These are phyloP conservation scores for Graphilbum ipis-grandicollis DNA, from an alignment of 2,329 filamentous ascomycete genomes.

Conservation along the genomic window DNA sequence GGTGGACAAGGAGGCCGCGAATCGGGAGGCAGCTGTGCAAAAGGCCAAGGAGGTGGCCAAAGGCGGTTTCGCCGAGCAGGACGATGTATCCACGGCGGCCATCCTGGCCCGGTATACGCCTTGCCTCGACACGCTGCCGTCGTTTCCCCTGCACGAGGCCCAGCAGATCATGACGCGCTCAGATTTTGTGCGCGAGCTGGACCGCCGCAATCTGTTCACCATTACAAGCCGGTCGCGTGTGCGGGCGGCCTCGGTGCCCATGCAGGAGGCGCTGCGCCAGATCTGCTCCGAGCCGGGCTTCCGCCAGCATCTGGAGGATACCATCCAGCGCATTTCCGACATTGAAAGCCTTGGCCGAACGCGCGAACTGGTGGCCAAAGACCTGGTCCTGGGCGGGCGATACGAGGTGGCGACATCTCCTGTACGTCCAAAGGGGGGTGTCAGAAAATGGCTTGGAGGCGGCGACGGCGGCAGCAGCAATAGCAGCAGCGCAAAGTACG, in stretches of 20 bases:
- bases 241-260: slow-evolving; percentile 83
- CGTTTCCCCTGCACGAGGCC: slow-evolving; percentile 65
- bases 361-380: slow-evolving; percentile 89
- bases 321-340: slow-evolving; percentile 68
- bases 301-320: slow-evolving; percentile 64
- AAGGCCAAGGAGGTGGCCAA: background rate
- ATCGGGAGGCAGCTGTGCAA: no score
- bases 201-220: slow-evolving; percentile 87
- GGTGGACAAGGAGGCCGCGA: slow-evolving; percentile 50
- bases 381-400: slow-evolving; percentile 69
- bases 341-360: slow-evolving; percentile 90
- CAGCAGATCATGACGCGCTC: slow-evolving; percentile 89
- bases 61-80: no score
- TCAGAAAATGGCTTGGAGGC: slow-evolving; percentile 16
- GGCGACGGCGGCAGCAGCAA: slow-evolving; percentile 3
- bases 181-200: slow-evolving; percentile 85
- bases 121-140: slow-evolving; percentile 49
- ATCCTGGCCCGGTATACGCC: background rate
- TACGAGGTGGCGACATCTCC: slow-evolving; percentile 43
- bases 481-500: background rate
- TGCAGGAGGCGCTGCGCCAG: slow-evolving; percentile 80
- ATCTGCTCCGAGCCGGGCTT: slow-evolving; percentile 68
- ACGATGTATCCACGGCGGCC: no score
- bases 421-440: background rate
- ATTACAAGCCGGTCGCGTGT: slow-evolving; percentile 80